These are phyloP conservation scores for Silene conica DNA, from an alignment of 148 eudicot genomes.

Conservation along the genomic window DNA sequence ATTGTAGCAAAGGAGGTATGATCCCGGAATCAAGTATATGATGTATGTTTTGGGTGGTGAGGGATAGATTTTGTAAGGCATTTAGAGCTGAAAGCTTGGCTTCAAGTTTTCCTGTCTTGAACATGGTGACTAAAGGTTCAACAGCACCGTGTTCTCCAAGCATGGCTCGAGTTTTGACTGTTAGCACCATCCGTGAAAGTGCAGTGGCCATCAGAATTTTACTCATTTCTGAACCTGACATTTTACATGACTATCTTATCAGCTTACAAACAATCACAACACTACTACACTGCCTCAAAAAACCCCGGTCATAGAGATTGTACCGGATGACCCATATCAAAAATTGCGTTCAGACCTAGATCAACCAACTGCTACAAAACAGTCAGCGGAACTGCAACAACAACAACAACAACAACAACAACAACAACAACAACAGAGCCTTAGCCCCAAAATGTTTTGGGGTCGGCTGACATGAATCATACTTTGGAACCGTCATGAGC, in stretches of 20 bases:
- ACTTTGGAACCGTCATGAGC: no score
- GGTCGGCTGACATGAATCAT: no score
- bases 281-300: not conserved
- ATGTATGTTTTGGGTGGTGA: conserved; percentile 43
- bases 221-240: conserved; percentile 87
- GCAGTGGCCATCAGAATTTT: conserved; percentile 85
- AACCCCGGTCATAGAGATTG: no score
- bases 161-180: conserved; percentile 55
- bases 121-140: conserved; percentile 74
- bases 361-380: no score
- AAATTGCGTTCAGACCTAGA: no score
- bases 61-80: conserved; percentile 62
- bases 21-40: conserved; percentile 51
- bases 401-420: no score
- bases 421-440: no score
- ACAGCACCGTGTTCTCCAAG: conserved; percentile 75
- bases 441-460: no score
- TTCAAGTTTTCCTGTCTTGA: conserved; percentile 75
- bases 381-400: no score
- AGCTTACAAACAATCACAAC: not conserved
- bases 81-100: conserved; percentile 67
- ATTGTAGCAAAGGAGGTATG: conserved; percentile 67
- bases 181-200: conserved; percentile 69
- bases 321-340: no score
- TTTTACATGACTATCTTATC: not conserved